Percentiles rank a stretch among this genome's conserved stretches.
Evolutionary conservation across 78 protist species (phyloP).

Genomic region (Protostelium mycophagum): DNA sequence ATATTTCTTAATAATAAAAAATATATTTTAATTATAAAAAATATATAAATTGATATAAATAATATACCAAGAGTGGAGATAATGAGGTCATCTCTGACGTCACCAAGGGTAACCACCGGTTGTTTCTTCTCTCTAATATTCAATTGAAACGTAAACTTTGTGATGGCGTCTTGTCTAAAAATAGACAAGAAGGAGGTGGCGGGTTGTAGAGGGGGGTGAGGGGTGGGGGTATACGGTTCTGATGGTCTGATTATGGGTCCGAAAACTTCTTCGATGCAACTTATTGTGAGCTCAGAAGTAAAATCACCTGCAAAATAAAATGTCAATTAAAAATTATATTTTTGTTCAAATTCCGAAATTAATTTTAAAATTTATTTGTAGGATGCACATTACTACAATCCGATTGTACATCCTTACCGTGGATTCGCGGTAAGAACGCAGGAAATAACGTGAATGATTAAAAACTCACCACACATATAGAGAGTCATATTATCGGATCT

Average conservation of each 20-base stretch:
- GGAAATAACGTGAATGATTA: neutral
- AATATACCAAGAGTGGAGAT: neutral
- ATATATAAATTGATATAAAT: too few species aligned
- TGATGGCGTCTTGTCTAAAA: neutral
- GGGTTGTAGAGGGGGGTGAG: neutral
- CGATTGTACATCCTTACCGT: too few species aligned
- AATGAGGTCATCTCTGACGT: neutral
- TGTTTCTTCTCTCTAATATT: neutral
- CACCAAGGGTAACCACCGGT: neutral
- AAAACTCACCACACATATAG: neutral
- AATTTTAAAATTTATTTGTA: too few species aligned
- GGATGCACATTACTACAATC: too few species aligned
- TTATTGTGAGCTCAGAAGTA: neutral
- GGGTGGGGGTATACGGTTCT: neutral
- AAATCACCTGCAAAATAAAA: neutral
- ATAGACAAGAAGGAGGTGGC: neutral
- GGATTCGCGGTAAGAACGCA: neutral
- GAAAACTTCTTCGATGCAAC: neutral
- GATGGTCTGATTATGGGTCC: neutral
- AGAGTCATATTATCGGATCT: neutral
- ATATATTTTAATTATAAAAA: too few species aligned
- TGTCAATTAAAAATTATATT: too few species aligned
- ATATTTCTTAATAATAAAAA: too few species aligned
- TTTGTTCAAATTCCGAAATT: too few species aligned
- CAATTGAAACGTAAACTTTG: neutral